Evolutionary conservation across 768 basidiomycete species (phyloP), one percentile per base, ranked within the genome.

Genomic region (Kwoniella bestiolae): DNA sequence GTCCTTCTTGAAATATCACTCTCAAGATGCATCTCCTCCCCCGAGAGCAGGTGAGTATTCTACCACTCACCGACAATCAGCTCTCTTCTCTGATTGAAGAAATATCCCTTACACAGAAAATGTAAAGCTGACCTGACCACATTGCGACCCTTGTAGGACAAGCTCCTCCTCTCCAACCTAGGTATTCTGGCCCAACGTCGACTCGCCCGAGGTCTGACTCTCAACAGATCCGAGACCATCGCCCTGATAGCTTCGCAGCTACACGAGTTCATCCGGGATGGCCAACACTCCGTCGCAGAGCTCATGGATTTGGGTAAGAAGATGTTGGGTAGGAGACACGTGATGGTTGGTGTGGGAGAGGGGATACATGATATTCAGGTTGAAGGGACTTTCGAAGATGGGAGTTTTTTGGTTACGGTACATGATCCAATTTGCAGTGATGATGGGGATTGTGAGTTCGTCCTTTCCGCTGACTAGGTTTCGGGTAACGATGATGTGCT

Each of bases 191-290:
- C 96, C 1, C 95, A 98, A 82, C 90, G 92, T 74, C 90, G 96
- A 44, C 88, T 99, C 16, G 95, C 95, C 4, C 86, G 96, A n/a
- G 96, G 96, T 8, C 79, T 95, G 35, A 86, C 86, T 60, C 86
- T 98, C 60, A 98, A 98, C 82, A 83, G 88, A 67, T 86, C 91
- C 3, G 96, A 99, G 82, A 89, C 94, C 0, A 86, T 88, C 14
- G 94, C 92, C 2, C 86, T 99, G 8, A 93, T 99, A 69, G 89
- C 93, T 1, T 87, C 87, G n/a, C 90, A 92, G 72, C 86, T 97
- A 1, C 95, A 98, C 73, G 95, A 97, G 80, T 87, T 88, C 52
- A 95, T 96, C 72, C 86, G 96, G 9, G 96, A 98, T 90, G 95
- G 94, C 3, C 78, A 82, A 16, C 85, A 93, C 77, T 87, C 88